Conservation (phyloP, 768 basidiomycete species). For the Boletus reticuloceps region DNA sequence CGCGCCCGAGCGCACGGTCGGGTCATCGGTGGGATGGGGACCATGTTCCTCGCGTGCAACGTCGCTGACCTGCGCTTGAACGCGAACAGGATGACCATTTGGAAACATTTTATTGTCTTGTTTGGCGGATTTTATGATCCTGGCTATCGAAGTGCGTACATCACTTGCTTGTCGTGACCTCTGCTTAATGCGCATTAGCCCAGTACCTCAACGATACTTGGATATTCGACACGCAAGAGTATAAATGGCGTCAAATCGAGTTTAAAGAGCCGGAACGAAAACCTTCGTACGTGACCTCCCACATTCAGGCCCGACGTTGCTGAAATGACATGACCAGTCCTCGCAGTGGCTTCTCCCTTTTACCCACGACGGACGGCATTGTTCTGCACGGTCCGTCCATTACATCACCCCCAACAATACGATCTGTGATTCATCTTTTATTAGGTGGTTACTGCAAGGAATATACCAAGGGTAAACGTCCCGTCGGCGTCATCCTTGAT, state of each 20-base stretch:
- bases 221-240: constrained; percentile 84
- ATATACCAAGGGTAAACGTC: constrained; percentile 81
- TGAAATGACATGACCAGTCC: constrained; percentile 40
- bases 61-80: not conserved
- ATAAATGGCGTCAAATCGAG: constrained; percentile 80
- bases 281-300: constrained; percentile 56
- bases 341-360: constrained; percentile 82
- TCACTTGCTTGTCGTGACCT: not conserved
- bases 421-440: not conserved
- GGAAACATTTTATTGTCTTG: constrained; percentile 83
- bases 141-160: constrained; percentile 63
- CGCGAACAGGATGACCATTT: constrained; percentile 71
- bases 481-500: constrained; percentile 82
- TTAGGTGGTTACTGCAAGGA: constrained; percentile 90
- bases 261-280: constrained; percentile 66
- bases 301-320: not conserved
- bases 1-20: constrained; percentile 74
- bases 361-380: constrained; percentile 75
- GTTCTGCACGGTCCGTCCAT: constrained; percentile 62
- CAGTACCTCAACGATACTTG: constrained; percentile 82
- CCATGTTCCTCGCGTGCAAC: not conserved
- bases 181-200: constrained; percentile 39
- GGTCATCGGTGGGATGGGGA: constrained; percentile 61
- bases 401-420: not conserved
- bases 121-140: constrained; percentile 93